phyloP scores from a whole-genome alignment of 208 protist species.

The Tetramitus jugosus region DNA sequence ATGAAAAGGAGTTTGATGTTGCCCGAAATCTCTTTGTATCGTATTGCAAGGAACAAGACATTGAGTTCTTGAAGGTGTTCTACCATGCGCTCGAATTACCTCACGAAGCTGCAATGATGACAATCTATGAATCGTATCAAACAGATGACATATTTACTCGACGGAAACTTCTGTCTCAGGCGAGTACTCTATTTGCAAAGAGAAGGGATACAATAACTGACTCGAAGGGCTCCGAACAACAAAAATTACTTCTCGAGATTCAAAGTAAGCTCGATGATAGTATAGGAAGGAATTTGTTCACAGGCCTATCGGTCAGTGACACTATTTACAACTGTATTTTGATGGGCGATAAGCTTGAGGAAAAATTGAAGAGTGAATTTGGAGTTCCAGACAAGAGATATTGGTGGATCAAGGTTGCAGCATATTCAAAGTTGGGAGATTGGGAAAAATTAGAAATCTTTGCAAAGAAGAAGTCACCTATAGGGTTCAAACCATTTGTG shows the following conservation, averaged over 20 bases:
- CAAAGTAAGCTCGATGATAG: constrained; percentile 18
- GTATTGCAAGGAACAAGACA: constrained; percentile 26
- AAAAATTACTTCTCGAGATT: constrained; percentile 20
- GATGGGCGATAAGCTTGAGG: neutral
- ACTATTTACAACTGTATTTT: constrained; percentile 25
- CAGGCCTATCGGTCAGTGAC: neutral
- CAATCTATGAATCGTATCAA: neutral
- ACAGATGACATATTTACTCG: neutral
- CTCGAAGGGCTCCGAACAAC: constrained; percentile 4
- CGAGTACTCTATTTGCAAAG: neutral
- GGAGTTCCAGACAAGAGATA: constrained; percentile 21
- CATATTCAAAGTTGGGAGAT: neutral
- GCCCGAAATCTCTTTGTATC: constrained; percentile 10
- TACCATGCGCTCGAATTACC: neutral
- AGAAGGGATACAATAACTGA: neutral
- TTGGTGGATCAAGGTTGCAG: constrained; percentile 28
- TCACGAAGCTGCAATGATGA: constrained; percentile 16
- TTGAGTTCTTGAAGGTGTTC: constrained; percentile 1
- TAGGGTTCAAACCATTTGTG: constrained; percentile 22
- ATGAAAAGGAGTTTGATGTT: constrained; percentile 1
- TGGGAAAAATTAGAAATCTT: constrained; percentile 28
- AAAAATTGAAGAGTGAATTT: constrained; percentile 16
- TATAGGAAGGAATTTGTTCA: neutral
- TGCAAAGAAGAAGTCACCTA: constrained; percentile 26
- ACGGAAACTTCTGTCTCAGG: neutral